A percentile compares a stretch with the other conserved stretches of the same genome.
phyloP scores from a whole-genome alignment of 495 filamentous ascomycete species.

The Ramalina intermedia region DNA sequence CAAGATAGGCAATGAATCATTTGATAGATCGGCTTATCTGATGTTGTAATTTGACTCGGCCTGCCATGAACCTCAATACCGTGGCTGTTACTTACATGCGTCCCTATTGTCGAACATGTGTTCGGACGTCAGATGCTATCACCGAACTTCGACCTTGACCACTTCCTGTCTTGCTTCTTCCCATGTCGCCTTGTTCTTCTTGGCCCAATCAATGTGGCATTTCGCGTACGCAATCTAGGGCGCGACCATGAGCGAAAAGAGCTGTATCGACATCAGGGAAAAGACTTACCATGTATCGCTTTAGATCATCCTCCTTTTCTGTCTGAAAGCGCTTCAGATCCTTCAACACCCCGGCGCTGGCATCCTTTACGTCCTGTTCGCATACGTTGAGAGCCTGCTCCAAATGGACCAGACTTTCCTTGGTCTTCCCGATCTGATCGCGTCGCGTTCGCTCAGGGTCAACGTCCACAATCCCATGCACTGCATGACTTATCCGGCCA shows the following conservation, averaged over 20 bases:
- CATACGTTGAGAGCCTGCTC: constrained; percentile 80
- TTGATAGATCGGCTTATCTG: too few relatives aligned
- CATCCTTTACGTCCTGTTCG: constrained; percentile 81
- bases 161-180: constrained; percentile 89
- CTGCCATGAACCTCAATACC: too few relatives aligned
- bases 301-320: constrained; percentile 89
- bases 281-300: constrained; percentile 76
- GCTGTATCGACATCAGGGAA: not conserved
- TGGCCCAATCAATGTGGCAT: constrained; percentile 96
- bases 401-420: constrained; percentile 56
- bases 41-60: not conserved
- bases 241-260: not conserved
- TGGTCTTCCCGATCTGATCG: constrained; percentile 89
- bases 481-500: constrained; percentile 81
- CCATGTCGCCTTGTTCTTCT: constrained; percentile 91
- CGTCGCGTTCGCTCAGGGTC: constrained; percentile 85
- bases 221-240: constrained; percentile 76
- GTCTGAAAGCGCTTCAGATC: constrained; percentile 85
- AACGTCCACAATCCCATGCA: constrained; percentile 89
- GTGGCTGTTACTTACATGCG: too few relatives aligned
- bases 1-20: too few relatives aligned
- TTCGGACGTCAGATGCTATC: constrained; percentile 3
- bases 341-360: constrained; percentile 68
- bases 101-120: too few relatives aligned
- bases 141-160: constrained; percentile 61